A percentile compares a stretch with the other conserved stretches of the same genome.
phyloP scores from a whole-genome alignment of 2,329 filamentous ascomycete species.

The Apiospora malaysiana region DNA sequence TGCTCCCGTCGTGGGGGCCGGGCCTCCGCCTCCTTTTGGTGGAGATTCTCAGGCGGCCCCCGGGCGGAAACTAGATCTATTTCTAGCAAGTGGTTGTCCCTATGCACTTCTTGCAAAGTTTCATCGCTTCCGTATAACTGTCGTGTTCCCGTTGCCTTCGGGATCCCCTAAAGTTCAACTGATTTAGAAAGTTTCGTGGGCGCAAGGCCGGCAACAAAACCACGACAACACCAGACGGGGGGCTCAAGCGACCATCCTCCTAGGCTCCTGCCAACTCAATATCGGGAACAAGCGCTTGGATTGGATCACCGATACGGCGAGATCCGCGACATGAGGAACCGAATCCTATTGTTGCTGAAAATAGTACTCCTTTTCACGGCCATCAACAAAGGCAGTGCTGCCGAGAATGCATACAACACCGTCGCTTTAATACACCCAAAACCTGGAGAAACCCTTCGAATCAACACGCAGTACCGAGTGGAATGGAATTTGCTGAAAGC shows the following conservation, averaged over 20 bases:
- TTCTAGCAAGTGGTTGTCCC: background rate
- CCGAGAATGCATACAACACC: background rate
- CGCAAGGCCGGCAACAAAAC: background rate
- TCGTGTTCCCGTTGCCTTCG: background rate
- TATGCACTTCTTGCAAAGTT: background rate
- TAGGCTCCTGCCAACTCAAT: background rate
- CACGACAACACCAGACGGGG: background rate
- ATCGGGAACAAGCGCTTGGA: too few species aligned
- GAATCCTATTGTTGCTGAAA: background rate
- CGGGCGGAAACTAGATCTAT: background rate
- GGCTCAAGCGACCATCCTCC: background rate
- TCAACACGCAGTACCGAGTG: background rate
- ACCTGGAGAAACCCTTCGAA: background rate
- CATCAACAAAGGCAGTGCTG: background rate
- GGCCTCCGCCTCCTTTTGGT: slow-evolving; percentile 11
- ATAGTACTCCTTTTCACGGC: background rate
- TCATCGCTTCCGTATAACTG: background rate
- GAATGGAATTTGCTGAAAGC: background rate
- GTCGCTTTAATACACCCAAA: background rate
- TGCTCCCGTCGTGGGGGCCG: slow-evolving; percentile 1
- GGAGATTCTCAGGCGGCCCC: background rate
- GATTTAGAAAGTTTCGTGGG: background rate
- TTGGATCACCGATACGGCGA: background rate
- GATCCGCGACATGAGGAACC: background rate
- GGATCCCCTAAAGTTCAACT: background rate